Conservation (phyloP, 345 rosid genomes). For the Citrus medica region DNA sequence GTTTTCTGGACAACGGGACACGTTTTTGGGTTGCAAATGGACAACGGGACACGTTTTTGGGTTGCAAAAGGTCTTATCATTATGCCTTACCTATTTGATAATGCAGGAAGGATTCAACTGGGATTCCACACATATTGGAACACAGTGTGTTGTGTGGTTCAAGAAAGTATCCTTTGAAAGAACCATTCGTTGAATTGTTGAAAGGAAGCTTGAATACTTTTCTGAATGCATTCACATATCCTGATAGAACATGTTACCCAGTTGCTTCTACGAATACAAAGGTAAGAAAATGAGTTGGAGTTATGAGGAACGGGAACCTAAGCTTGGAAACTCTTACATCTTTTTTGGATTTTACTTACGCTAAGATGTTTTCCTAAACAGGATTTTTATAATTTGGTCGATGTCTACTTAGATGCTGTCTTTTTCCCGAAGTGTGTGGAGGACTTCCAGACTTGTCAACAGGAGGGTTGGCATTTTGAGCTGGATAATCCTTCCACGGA, state of each 20-base stretch:
- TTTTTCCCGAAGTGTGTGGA: constrained; percentile 96
- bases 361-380: constrained; percentile 26
- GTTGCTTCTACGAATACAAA: constrained; percentile 94
- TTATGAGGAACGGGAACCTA: background rate
- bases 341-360: background rate
- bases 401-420: constrained; percentile 95
- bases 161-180: constrained; percentile 91
- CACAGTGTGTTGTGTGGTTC: constrained; percentile 98
- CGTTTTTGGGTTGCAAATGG: background rate
- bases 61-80: background rate
- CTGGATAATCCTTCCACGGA: constrained; percentile 83
- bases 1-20: background rate
- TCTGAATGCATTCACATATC: constrained; percentile 94
- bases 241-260: constrained; percentile 97
- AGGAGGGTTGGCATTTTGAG: constrained; percentile 99
- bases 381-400: constrained; percentile 97
- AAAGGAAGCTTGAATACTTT: constrained; percentile 95
- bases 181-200: constrained; percentile 91
- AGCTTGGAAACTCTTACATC: background rate
- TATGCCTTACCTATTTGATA: background rate
- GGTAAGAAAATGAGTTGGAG: constrained; percentile 35
- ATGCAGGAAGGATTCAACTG: constrained; percentile 94
- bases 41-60: background rate
- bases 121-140: constrained; percentile 96
- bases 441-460: constrained; percentile 87